Evolutionary conservation across 495 filamentous ascomycete genomes (phyloP).

Genomic region (Penicillium alfredii): DNA sequence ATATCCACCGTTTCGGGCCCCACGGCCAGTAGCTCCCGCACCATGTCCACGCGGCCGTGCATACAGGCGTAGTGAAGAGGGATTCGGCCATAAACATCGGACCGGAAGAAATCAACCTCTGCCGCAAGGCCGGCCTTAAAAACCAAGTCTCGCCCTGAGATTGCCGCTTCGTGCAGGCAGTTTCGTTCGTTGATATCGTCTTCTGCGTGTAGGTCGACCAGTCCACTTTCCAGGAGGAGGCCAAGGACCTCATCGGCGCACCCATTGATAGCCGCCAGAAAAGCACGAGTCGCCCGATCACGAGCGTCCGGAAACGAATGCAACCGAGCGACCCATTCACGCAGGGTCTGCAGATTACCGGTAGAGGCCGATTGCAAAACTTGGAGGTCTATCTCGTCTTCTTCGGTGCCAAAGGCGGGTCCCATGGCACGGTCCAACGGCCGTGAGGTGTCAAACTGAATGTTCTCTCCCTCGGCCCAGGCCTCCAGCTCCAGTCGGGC

Average conservation of each 20-base stretch:
- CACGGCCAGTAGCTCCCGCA: constrained; percentile 59
- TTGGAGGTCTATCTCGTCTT: constrained; percentile 80
- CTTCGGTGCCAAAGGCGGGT: constrained; percentile 61
- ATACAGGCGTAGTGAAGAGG: constrained; percentile 96
- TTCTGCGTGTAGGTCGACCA: constrained; percentile 80
- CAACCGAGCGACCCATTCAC: constrained; percentile 57
- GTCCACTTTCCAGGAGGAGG: constrained; percentile 67
- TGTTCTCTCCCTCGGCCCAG: constrained; percentile 93
- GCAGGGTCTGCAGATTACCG: constrained; percentile 58
- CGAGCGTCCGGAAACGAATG: constrained; percentile 49
- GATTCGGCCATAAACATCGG: constrained; percentile 89
- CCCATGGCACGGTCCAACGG: constrained; percentile 56
- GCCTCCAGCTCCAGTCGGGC: constrained; percentile 87
- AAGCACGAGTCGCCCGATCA: constrained; percentile 79
- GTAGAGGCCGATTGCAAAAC: constrained; percentile 79
- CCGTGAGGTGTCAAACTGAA: constrained; percentile 64
- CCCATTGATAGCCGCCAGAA: constrained; percentile 79
- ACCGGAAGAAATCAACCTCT: constrained; percentile 66
- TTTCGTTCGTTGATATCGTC: constrained; percentile 98
- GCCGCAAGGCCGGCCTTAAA: constrained; percentile 64
- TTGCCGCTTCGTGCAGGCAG: constrained; percentile 89
- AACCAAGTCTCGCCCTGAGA: constrained; percentile 75
- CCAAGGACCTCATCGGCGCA: constrained; percentile 72
- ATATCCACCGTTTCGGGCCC: constrained; percentile 66
- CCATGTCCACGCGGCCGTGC: constrained; percentile 83